Conservation (phyloP, 2,329 filamentous ascomycete species). For the Didymella exigua region DNA sequence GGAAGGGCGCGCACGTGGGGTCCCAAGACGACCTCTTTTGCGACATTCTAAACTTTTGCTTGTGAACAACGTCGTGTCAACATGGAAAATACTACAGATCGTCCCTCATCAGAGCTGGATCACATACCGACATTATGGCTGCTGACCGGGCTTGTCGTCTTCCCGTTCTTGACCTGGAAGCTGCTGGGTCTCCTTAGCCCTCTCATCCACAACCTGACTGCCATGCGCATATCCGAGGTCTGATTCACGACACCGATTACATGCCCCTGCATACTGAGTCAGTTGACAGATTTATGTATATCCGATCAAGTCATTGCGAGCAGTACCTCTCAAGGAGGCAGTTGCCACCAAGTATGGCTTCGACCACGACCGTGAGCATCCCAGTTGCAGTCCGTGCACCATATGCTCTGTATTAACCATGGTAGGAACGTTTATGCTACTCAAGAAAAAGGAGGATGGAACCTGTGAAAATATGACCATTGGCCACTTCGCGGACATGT, state of each 20-base stretch:
- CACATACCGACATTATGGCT: conserved; percentile 29
- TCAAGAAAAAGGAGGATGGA: conserved; percentile 46
- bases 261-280: conserved; percentile 2
- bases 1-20: conserved; percentile 18
- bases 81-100: conserved; percentile 14
- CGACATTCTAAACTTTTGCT: conserved; percentile 2
- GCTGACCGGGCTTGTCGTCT: conserved; percentile 27
- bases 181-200: conserved; percentile 30
- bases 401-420: neutral
- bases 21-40: conserved; percentile 14
- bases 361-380: conserved; percentile 48
- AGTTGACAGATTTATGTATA: conserved; percentile 51
- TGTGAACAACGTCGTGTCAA: conserved; percentile 3
- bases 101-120: conserved; percentile 23
- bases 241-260: neutral
- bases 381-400: neutral
- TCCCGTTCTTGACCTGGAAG: conserved; percentile 27
- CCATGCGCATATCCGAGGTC: conserved; percentile 45
- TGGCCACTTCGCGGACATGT: conserved; percentile 48
- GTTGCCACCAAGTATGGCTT: conserved; percentile 54
- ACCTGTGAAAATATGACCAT: conserved; percentile 52
- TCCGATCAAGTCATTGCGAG: conserved; percentile 56
- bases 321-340: conserved; percentile 45
- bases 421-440: conserved; percentile 47
- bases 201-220: conserved; percentile 28